A percentile compares a stretch with the other conserved stretches of the same genome.
phyloP scores from a whole-genome alignment of 495 filamentous ascomycete species.

The Haplographium delicatum region DNA sequence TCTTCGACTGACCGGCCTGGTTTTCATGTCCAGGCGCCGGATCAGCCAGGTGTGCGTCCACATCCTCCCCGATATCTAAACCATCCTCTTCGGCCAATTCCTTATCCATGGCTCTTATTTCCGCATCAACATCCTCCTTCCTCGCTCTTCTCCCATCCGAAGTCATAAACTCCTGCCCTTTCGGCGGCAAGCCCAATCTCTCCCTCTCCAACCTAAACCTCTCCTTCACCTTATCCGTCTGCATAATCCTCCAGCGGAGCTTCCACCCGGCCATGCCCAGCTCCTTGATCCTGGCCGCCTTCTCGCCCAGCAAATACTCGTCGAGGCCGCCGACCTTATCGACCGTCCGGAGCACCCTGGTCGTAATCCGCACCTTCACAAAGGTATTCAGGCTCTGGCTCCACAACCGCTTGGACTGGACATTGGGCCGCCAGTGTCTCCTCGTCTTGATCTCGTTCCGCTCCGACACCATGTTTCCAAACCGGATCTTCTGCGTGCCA shows the following conservation, averaged over 20 bases:
- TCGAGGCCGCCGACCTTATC: slow-evolving; percentile 85
- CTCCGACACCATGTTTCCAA: slow-evolving; percentile 85
- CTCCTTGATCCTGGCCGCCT: slow-evolving; percentile 68
- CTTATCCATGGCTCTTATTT: slow-evolving; percentile 33
- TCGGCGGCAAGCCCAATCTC: slow-evolving; percentile 39
- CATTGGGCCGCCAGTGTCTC: slow-evolving; percentile 83
- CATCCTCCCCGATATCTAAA: slow-evolving; percentile 36
- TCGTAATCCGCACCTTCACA: slow-evolving; percentile 69
- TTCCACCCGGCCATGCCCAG: slow-evolving; percentile 85
- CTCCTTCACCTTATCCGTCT: slow-evolving; percentile 56
- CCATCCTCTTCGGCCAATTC: slow-evolving; percentile 35
- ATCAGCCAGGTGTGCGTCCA: slow-evolving; percentile 6
- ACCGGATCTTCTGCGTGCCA: slow-evolving; percentile 69
- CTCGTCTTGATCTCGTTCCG: slow-evolving; percentile 76
- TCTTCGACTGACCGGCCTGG: slow-evolving; percentile 15
- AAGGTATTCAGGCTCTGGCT: slow-evolving; percentile 57
- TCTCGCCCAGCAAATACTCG: slow-evolving; percentile 77
- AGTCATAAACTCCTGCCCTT: slow-evolving; percentile 19
- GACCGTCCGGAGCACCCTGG: slow-evolving; percentile 76
- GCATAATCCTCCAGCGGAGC: slow-evolving; percentile 80
- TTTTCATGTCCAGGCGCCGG: slow-evolving; percentile 22
- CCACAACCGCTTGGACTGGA: slow-evolving; percentile 71
- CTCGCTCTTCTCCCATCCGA: slow-evolving; percentile 16
- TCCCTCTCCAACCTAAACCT: slow-evolving; percentile 53
- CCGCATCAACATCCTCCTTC: slow-evolving; percentile 31